These are phyloP conservation scores for Tricholoma sp. DNA, from an alignment of 768 basidiomycete genomes.

Conservation along the genomic window DNA sequence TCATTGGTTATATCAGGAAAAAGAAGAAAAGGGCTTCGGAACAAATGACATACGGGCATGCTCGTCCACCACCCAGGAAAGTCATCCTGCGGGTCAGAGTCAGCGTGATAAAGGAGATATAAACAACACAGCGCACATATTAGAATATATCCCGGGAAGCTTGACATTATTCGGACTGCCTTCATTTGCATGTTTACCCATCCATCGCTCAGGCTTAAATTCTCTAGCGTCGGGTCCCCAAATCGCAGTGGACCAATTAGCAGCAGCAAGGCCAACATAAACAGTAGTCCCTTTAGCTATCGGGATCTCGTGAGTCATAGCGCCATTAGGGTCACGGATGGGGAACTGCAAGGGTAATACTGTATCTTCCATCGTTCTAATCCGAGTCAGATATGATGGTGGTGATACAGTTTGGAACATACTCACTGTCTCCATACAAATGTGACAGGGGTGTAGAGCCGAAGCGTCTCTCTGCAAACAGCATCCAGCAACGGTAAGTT, in stretches of 20 bases:
- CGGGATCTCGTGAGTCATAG: constrained; percentile 24
- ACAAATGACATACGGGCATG: constrained; percentile 35
- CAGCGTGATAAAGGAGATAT: not conserved
- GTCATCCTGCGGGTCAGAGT: constrained; percentile 30
- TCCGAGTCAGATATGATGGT: constrained; percentile 4
- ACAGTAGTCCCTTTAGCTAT: constrained; percentile 35
- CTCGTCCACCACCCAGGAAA: constrained; percentile 39
- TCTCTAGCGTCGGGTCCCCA: constrained; percentile 45
- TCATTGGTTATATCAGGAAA: not conserved
- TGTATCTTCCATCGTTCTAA: constrained; percentile 27
- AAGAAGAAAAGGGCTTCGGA: constrained; percentile 10
- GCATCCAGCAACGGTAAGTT: constrained; percentile 33
- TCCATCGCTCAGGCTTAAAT: constrained; percentile 49
- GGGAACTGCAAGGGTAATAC: constrained; percentile 30
- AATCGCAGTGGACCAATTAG: constrained; percentile 33
- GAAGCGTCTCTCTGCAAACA: constrained; percentile 32
- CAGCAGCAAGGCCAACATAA: constrained; percentile 22
- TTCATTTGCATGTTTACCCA: constrained; percentile 22
- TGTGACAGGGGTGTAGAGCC: constrained; percentile 22
- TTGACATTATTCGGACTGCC: constrained; percentile 25
- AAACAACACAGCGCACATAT: constrained; percentile 23
- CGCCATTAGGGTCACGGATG: constrained; percentile 22
- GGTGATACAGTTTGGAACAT: not conserved
- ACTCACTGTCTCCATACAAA: constrained; percentile 28
- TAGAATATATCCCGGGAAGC: constrained; percentile 39